phyloP scores from a whole-genome alignment of 805 yeast species.

The Tetrapisispora pingtungensis region DNA sequence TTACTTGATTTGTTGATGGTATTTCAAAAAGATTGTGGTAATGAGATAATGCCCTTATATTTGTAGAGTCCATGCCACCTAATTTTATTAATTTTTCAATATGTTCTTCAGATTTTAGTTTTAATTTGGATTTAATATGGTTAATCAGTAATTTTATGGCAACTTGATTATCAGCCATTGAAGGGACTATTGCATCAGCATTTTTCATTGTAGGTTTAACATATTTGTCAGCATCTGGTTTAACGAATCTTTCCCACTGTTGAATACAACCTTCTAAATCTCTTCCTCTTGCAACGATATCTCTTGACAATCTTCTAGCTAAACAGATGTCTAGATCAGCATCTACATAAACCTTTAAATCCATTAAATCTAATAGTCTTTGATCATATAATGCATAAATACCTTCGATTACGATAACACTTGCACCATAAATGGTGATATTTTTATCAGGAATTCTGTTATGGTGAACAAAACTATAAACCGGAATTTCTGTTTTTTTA shows the following conservation, averaged over 20 bases:
- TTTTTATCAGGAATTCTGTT: conserved; percentile 50
- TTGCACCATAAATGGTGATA: conserved; percentile 84
- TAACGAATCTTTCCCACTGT: conserved; percentile 88
- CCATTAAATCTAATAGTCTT: conserved; percentile 64
- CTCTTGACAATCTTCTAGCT: conserved; percentile 79
- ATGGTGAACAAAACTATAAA: conserved; percentile 58
- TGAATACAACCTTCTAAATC: conserved; percentile 71
- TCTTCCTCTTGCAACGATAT: conserved; percentile 76
- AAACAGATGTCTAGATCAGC: conserved; percentile 90
- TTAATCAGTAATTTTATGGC: conserved; percentile 73
- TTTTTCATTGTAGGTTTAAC: conserved; percentile 54
- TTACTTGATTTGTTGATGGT: conserved; percentile 50
- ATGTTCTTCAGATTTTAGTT: conserved; percentile 57
- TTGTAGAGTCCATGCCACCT: conserved; percentile 12
- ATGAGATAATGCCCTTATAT: conserved; percentile 6
- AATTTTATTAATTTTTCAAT: conserved; percentile 50
- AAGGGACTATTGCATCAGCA: conserved; percentile 86
- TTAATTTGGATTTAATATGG: conserved; percentile 67
- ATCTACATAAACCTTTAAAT: conserved; percentile 81
- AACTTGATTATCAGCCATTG: conserved; percentile 72
- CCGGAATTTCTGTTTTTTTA: conserved; percentile 52
- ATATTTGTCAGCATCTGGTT: conserved; percentile 75
- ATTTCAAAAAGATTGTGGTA: conserved; percentile 24
- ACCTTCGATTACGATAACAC: conserved; percentile 87
- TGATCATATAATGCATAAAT: conserved; percentile 70